phyloP scores from a whole-genome alignment of 257 asterid species.

The Capsicum baccatum region DNA sequence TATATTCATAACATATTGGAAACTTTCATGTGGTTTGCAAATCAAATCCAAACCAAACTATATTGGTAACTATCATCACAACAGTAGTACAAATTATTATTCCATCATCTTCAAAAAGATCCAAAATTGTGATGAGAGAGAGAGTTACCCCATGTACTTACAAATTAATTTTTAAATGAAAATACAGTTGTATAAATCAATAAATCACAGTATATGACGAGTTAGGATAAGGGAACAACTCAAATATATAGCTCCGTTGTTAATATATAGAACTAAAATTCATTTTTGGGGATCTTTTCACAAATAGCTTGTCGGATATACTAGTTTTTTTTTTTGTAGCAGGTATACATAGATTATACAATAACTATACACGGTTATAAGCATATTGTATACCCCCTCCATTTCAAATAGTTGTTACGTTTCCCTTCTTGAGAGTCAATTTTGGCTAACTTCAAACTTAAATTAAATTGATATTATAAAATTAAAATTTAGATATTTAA shows the following conservation, averaged over 20 bases:
- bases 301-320: not conserved
- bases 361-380: not conserved
- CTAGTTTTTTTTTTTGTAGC: no score
- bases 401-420: no score
- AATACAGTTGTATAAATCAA: conserved; percentile 13
- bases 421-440: no score
- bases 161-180: conserved; percentile 28
- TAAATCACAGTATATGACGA: conserved; percentile 1
- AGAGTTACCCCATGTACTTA: conserved; percentile 15
- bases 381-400: not conserved
- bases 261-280: not conserved
- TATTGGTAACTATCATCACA: conserved; percentile 23
- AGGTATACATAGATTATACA: not conserved
- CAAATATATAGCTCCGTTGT: not conserved
- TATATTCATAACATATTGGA: not conserved
- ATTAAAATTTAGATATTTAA: no score
- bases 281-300: not conserved
- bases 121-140: not conserved
- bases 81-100: conserved; percentile 35
- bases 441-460: no score
- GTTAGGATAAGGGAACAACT: not conserved
- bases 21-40: conserved; percentile 23
- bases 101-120: conserved; percentile 34
- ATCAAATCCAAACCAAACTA: conserved; percentile 26
- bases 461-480: no score